Conservation (phyloP, 345 rosid species). For the Arabidopsis arenosa region DNA sequence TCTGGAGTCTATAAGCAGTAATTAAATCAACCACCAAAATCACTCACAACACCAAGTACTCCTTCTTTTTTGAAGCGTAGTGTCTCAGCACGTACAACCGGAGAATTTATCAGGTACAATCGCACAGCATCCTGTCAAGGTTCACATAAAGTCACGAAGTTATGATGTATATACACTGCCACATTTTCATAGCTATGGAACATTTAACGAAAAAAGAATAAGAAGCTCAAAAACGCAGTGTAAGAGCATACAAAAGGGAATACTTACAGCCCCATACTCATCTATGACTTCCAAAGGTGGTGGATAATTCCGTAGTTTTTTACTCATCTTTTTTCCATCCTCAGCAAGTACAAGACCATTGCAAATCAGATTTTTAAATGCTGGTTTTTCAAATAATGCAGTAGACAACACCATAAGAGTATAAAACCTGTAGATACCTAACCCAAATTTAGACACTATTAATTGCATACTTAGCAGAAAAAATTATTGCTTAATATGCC, state of each 20-base stretch:
- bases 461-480: constrained; percentile 1
- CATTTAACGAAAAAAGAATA: neutral
- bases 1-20: neutral
- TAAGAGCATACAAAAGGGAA: constrained; percentile 3
- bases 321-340: constrained; percentile 99
- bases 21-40: constrained; percentile 18
- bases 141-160: constrained; percentile 27
- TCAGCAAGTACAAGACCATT: constrained; percentile 97
- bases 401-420: constrained; percentile 99
- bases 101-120: constrained; percentile 92
- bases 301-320: constrained; percentile 88
- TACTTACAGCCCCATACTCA: constrained; percentile 96
- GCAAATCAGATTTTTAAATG: constrained; percentile 92
- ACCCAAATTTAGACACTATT: constrained; percentile 5
- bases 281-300: constrained; percentile 86
- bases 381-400: constrained; percentile 93
- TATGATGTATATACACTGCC: constrained; percentile 4
- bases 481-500: neutral
- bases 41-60: constrained; percentile 92
- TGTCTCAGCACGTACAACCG: constrained; percentile 97
- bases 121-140: constrained; percentile 85
- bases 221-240: constrained; percentile 4
- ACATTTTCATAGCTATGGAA: constrained; percentile 19
- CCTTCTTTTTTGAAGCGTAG: constrained; percentile 95
- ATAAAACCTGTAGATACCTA: constrained; percentile 70